These are phyloP conservation scores for Talaromyces trachyspermus DNA, from an alignment of 495 filamentous ascomycete species.

Conservation along the genomic window DNA sequence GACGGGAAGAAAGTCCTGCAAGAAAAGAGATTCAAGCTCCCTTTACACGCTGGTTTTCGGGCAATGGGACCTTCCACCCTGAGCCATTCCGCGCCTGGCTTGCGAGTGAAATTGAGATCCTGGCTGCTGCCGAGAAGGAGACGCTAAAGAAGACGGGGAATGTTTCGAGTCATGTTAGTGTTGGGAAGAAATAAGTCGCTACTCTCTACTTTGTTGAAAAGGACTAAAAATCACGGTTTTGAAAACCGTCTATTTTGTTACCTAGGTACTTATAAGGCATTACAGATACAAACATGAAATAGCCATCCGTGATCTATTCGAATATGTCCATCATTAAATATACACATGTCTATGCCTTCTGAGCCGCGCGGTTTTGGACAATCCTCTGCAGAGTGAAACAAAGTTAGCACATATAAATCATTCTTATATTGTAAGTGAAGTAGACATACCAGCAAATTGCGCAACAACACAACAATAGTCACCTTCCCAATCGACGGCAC, in stretches of 20 bases:
- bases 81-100: slow-evolving; percentile 80
- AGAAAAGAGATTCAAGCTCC: slow-evolving; percentile 53
- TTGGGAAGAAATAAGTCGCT: neutral
- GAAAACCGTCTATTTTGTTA: no score
- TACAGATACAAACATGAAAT: no score
- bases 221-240: no score
- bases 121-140: slow-evolving; percentile 60
- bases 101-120: slow-evolving; percentile 56
- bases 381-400: slow-evolving; percentile 33
- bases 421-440: neutral
- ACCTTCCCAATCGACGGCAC: slow-evolving; percentile 97
- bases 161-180: slow-evolving; percentile 5
- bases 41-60: slow-evolving; percentile 84
- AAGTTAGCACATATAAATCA: neutral
- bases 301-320: no score
- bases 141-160: slow-evolving; percentile 36
- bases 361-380: slow-evolving; percentile 41
- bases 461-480: slow-evolving; percentile 82
- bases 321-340: neutral
- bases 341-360: slow-evolving; percentile 35
- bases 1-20: slow-evolving; percentile 33
- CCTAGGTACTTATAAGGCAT: no score
- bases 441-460: slow-evolving; percentile 73
- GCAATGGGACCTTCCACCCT: slow-evolving; percentile 70
- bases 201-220: no score